Evolutionary conservation across 202 grass and related monocot species (phyloP), one percentile per base, ranked within the genome.

Genomic region (Eragrostis tef): DNA sequence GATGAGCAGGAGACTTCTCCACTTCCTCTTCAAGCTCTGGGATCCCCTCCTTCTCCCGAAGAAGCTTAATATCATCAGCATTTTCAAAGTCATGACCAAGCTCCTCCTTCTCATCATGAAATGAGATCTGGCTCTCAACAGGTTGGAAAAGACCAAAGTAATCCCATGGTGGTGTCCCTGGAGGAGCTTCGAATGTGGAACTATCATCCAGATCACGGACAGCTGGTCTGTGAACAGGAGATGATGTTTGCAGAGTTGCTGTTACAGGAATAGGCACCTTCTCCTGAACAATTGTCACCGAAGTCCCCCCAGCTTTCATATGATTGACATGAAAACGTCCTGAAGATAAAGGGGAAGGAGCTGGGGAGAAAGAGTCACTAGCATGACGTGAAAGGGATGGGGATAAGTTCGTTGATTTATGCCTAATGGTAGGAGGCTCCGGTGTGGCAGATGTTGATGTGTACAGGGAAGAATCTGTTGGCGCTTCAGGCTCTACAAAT

Each of bases 141-240:
- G 90, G 85, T 69, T 90, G 87, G 80, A 95, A 99, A 74, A 99
- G 75, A 25, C 90, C 93, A 88, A 99, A 99, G 89, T 93, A 99
- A 58, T 99, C 96, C 96, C 96, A 99, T 51, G 87, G 86, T 29
- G 88, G 89, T 52, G 92, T 89, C 51, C 87, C 87, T 0, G 83
- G 84, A 75, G 82, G 85, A 84, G 88, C 83, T 88, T 99, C 93
- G 26, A 83, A 91, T 22, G 87, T 88, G 57, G 78, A 90, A 80
- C 64, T 91, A 70, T 93, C 88, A 89, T 93, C 92, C 67, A 79
- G 73, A 68, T 89, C 85, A 46, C 84, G 75, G 68, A 78, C 52
- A 63, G 54, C 27, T 74, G 70, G 77, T 79, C 73, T 87, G 59
- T 56, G 84, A 67, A 86, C 57, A 25, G 84, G 70, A 64, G 81